Evolutionary conservation across 1,284 basidiomycete species (phyloP), one percentile per base, ranked within the genome.

Genomic region (Papiliotrema flavescens): DNA sequence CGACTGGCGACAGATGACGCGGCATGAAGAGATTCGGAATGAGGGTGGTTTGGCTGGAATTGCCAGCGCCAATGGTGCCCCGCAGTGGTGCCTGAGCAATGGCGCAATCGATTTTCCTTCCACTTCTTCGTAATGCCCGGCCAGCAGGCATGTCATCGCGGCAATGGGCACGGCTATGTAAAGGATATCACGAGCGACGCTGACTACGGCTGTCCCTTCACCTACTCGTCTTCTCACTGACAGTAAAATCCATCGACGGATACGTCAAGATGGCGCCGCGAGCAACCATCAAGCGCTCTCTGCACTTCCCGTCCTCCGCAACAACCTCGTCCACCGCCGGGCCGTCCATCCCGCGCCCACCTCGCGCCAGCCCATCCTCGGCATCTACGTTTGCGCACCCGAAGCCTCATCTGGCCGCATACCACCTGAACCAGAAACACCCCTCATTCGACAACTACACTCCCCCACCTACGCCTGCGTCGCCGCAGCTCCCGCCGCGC

Each of bases 401-500:
- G 23, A 65, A 66, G 55, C 66, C 64, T n/a, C 66, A 68, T 45
- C 51, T 68, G 8, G 55, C 63, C 41, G 22, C 56, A 5, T 62
- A 60, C 40, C 63, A 64, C 46, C 53, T 57, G 23, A 23, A 28
- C 34, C 58, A 60, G 19, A 23, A 52, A 9, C 37, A 43, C 9
- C 36, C 37, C 14, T 35, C 49, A 24, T 40, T 41, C 3, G 39
- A 50, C 24, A 26, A 28, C 28, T 58, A 35, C 57, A 59, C 32
- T 32, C 53, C 19, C n/a, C 41, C 19, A 13, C 50, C 28, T 34
- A 57, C 63, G 3, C 73, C 73, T 9, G 44, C 56, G 13, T 60
- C 73, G 2, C 73, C 73, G 0, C 62, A 67, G 54, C 58, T 77
- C 34, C 75, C 75, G 0, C 53, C 60, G 1, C 58, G 73, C 17